Evolutionary conservation across 805 yeast species (phyloP), one percentile per base, ranked within the genome.

Genomic region (Monosporozyma solicola): DNA sequence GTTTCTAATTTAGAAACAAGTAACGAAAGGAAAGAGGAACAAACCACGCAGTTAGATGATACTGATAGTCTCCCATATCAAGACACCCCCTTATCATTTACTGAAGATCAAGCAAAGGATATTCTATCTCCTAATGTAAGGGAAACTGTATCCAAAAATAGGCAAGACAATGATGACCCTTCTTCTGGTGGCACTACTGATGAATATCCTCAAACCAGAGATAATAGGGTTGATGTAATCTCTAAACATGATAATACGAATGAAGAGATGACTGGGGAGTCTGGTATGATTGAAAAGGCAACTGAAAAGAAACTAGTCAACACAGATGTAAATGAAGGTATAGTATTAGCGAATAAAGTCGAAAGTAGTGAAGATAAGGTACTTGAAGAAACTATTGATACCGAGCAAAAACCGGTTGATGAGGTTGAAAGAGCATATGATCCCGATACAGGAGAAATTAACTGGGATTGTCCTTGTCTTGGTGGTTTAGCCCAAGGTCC

Each of bases 401-500:
- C 32, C 73, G 65, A 47, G 69, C 63, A 39, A 73, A 71, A 45
- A 76, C 71, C 49, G 2, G 25, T 22, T 5, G 70, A 72, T 24
- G 74, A 70, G 55, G 70, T 74, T 53, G 32, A 47, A 47, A 85
- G 87, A 37, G 97, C 97, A 4, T 91, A 81, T 72, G 82, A 92
- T 73, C 97, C 97, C 32, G 96, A 87, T 64, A 94, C 99, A 2
- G 99, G 99, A 32, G 98, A 92, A 69, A 94, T 94, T 72, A 92
- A 94, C 80, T 94, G 99, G 99, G 98, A 94, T 67, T 94, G 99
- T 71, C 98, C 99, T n/a, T 92, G 98, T 71, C 76, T 94, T 49
- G 99, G 98, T 35, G 99, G 99, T 44, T 89, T 94, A 97, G 98
- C 99, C 33, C 78, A 91, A 59, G 99, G 99, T 0, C 98, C 99